These are phyloP conservation scores for Amanita muscaria DNA, from an alignment of 768 basidiomycete species.

Conservation along the genomic window DNA sequence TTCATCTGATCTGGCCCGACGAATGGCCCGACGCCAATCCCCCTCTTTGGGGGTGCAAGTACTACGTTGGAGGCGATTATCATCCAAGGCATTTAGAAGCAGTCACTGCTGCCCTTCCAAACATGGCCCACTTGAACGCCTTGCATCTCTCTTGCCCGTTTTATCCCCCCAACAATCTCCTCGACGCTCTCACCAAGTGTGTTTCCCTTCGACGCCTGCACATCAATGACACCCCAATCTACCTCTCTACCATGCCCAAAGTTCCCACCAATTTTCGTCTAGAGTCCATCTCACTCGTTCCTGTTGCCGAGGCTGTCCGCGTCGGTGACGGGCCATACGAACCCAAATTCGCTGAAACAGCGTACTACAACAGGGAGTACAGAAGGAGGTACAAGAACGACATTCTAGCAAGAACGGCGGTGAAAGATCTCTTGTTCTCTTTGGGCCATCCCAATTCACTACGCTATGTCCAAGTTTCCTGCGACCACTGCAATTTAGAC, in stretches of 20 bases:
- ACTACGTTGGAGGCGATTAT: slow-evolving; percentile 25
- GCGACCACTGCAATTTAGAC: slow-evolving; percentile 25
- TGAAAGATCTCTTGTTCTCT: slow-evolving; percentile 23
- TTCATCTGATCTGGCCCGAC: slow-evolving; percentile 34
- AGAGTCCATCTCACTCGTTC: slow-evolving; percentile 26
- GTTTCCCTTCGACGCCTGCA: slow-evolving; percentile 26
- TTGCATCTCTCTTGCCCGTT: slow-evolving; percentile 33
- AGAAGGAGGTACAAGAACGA: slow-evolving; percentile 29
- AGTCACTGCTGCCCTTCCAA: slow-evolving; percentile 28
- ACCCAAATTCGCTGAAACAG: slow-evolving; percentile 23
- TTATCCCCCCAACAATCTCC: slow-evolving; percentile 27
- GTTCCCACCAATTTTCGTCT: slow-evolving; percentile 24
- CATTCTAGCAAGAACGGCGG: slow-evolving; percentile 22
- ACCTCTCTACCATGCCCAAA: slow-evolving; percentile 24
- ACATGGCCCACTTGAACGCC: slow-evolving; percentile 24
- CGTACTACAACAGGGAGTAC: slow-evolving; percentile 31
- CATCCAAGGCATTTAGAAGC: slow-evolving; percentile 28
- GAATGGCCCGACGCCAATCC: slow-evolving; percentile 34
- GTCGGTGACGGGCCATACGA: slow-evolving; percentile 34
- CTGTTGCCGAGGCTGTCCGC: slow-evolving; percentile 32
- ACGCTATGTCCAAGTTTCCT: slow-evolving; percentile 30
- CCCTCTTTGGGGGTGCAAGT: slow-evolving; percentile 31
- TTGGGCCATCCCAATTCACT: slow-evolving; percentile 23
- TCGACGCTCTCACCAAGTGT: slow-evolving; percentile 28
- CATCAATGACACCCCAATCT: slow-evolving; percentile 32